Conservation (phyloP, 23 red algal genomes). For the Gracilaria domingensis region DNA sequence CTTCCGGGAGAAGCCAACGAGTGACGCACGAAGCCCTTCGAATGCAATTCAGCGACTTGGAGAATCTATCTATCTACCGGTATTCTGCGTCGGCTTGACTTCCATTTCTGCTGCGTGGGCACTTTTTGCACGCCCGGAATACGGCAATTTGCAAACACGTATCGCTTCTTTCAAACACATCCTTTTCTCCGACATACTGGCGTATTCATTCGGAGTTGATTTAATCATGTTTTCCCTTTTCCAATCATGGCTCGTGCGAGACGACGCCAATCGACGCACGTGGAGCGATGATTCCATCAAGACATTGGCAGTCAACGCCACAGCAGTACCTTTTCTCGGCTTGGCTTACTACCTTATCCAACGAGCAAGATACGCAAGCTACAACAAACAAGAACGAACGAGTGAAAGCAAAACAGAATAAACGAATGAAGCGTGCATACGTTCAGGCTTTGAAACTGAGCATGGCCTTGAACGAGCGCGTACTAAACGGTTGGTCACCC, state of each 20-base stretch:
- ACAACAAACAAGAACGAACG: slow-evolving; percentile 3
- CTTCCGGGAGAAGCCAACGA: slow-evolving; percentile 31
- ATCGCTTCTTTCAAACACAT: slow-evolving; percentile 29
- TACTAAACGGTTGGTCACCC: neutral
- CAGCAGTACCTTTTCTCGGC: slow-evolving; percentile 42
- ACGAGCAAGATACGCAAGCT: neutral
- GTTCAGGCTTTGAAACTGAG: neutral
- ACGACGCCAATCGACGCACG: slow-evolving; percentile 54
- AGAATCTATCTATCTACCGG: slow-evolving; percentile 39
- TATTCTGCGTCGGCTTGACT: slow-evolving; percentile 10
- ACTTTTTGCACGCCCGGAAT: slow-evolving; percentile 54
- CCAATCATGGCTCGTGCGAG: slow-evolving; percentile 61
- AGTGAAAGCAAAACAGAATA: neutral
- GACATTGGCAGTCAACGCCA: neutral
- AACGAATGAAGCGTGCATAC: neutral
- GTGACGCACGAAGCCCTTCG: neutral
- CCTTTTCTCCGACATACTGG: slow-evolving; percentile 40
- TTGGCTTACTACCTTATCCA: slow-evolving; percentile 43
- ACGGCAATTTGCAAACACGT: slow-evolving; percentile 29
- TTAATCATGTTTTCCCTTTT: slow-evolving; percentile 43
- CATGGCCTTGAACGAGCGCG: neutral
- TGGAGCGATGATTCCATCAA: slow-evolving; percentile 30
- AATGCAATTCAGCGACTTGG: slow-evolving; percentile 28
- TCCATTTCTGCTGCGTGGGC: slow-evolving; percentile 45
- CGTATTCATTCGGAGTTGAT: slow-evolving; percentile 69